Evolutionary conservation across 345 rosid species (phyloP).

Genomic region (Hirschfeldia incana): DNA sequence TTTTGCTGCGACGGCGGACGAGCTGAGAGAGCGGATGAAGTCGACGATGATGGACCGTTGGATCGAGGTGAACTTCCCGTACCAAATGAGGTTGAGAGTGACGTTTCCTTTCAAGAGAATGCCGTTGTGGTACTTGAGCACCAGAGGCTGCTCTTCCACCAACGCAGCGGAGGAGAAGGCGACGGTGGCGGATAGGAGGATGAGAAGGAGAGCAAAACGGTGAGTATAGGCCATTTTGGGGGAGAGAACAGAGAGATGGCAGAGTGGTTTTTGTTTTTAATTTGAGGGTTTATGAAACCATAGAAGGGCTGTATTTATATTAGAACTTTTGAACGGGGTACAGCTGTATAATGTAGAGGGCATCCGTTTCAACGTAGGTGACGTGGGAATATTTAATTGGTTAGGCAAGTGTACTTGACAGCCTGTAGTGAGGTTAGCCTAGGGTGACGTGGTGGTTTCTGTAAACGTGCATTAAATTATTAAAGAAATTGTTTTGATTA

Average conservation of each 20-base stretch:
- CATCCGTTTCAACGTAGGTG: conserved; percentile 12
- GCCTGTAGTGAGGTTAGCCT: conserved; percentile 34
- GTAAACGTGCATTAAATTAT: conserved; percentile 15
- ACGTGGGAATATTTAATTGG: conserved; percentile 36
- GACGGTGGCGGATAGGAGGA: conserved; percentile 23
- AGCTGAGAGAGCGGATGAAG: conserved; percentile 62
- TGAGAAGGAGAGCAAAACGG: conserved; percentile 24
- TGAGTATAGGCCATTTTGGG: conserved; percentile 12
- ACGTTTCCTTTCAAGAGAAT: conserved; percentile 64
- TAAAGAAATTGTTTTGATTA: neutral
- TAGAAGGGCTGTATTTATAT: conserved; percentile 18
- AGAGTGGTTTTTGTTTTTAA: neutral
- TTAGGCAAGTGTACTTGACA: conserved; percentile 19
- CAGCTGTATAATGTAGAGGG: conserved; percentile 32
- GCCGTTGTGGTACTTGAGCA: conserved; percentile 68
- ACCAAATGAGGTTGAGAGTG: conserved; percentile 79
- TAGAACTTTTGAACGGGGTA: conserved; percentile 7
- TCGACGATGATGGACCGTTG: conserved; percentile 79
- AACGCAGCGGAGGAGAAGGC: conserved; percentile 23
- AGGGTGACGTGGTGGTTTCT: conserved; percentile 40
- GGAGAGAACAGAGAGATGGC: neutral
- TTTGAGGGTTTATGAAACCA: neutral
- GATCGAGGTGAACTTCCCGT: conserved; percentile 67
- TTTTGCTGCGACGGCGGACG: conserved; percentile 10
- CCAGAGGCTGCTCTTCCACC: conserved; percentile 31